Evolutionary conservation across 495 filamentous ascomycete genomes (phyloP).

Genomic region (Aspergillus cristatus): DNA sequence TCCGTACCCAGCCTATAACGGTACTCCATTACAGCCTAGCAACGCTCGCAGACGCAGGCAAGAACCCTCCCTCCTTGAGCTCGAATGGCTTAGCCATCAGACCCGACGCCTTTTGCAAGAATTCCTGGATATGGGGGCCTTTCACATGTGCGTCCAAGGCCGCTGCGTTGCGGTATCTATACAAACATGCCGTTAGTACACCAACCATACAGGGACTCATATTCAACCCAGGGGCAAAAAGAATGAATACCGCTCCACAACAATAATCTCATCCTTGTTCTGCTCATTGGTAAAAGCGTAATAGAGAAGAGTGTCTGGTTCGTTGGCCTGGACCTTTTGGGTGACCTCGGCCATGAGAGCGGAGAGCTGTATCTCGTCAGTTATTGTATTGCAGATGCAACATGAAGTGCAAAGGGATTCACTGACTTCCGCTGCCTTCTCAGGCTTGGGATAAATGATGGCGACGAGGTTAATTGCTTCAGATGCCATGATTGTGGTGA

Average conservation of each 20-base stretch:
- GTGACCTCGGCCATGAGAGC: slow-evolving; percentile 15
- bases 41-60: slow-evolving; percentile 15
- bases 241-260: slow-evolving; percentile 22
- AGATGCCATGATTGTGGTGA: slow-evolving; percentile 2
- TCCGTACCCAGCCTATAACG: too few species aligned
- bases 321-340: slow-evolving; percentile 20
- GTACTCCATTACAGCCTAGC: slow-evolving; percentile 16
- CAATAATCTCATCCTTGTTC: slow-evolving; percentile 22
- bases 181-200: not conserved
- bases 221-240: too few species aligned
- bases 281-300: slow-evolving; percentile 15
- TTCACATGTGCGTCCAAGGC: slow-evolving; percentile 20
- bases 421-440: slow-evolving; percentile 24
- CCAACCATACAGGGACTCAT: not conserved
- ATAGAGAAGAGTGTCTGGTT: slow-evolving; percentile 27
- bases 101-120: slow-evolving; percentile 12
- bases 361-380: slow-evolving; percentile 11
- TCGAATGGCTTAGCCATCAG: slow-evolving; percentile 20
- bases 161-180: slow-evolving; percentile 24
- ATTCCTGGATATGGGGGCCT: slow-evolving; percentile 19
- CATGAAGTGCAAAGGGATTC: not conserved
- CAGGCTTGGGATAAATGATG: slow-evolving; percentile 21
- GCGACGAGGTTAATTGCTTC: slow-evolving; percentile 21
- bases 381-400: not conserved
- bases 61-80: slow-evolving; percentile 15